phyloP scores from a whole-genome alignment of 495 filamentous ascomycete species.

The Friedmanniomyces endolithicus region DNA sequence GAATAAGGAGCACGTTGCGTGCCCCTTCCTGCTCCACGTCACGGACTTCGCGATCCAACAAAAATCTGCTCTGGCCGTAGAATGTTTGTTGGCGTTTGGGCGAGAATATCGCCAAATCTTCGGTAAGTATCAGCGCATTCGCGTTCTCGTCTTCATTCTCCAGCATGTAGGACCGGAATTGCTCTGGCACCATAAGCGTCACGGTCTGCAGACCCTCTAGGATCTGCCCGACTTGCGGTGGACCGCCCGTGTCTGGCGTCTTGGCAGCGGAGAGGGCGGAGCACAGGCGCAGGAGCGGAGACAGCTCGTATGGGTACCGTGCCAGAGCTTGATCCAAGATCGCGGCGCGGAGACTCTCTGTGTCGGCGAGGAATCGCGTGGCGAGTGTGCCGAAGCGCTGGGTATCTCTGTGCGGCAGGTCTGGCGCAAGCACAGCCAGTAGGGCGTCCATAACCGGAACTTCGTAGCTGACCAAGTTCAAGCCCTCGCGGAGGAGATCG shows the following conservation, averaged over 20 bases:
- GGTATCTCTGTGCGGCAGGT: conserved; percentile 1
- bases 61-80: background rate
- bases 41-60: background rate
- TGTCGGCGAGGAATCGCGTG: conserved; percentile 42
- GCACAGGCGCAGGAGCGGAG: conserved; percentile 62
- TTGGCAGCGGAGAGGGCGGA: conserved; percentile 20
- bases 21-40: background rate
- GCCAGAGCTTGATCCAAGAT: conserved; percentile 38
- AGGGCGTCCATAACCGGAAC: conserved; percentile 51
- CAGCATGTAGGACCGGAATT: conserved; percentile 58
- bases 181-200: conserved; percentile 54
- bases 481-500: conserved; percentile 48
- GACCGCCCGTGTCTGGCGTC: background rate
- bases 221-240: conserved; percentile 41
- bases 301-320: conserved; percentile 76
- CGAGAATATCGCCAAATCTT: conserved; percentile 41
- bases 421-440: conserved; percentile 46
- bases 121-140: conserved; percentile 47
- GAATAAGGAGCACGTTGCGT: conserved; percentile 5
- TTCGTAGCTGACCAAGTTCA: conserved; percentile 50
- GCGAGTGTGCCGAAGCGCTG: conserved; percentile 27
- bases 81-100: background rate
- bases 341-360: conserved; percentile 40
- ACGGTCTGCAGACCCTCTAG: conserved; percentile 43
- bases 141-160: conserved; percentile 74